phyloP scores from a whole-genome alignment of 208 protist species.

The Endotrypanum monterogeii region DNA sequence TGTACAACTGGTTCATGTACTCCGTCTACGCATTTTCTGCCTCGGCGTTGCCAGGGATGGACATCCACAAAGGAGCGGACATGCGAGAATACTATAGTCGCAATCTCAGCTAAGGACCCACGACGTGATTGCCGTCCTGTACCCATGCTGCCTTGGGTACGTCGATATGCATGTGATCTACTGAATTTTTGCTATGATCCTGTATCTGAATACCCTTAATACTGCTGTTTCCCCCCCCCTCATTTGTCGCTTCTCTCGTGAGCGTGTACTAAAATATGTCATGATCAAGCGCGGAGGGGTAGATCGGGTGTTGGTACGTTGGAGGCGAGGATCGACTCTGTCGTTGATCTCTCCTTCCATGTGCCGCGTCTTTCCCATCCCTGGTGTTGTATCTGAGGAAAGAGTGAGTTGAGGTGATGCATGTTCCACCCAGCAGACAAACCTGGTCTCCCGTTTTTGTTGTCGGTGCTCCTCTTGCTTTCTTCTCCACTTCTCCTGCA shows the following conservation, averaged over 20 bases:
- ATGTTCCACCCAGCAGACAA: not conserved
- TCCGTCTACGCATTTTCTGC: conserved; percentile 35
- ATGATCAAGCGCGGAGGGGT: not conserved
- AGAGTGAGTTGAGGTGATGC: not conserved
- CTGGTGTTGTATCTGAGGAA: not conserved
- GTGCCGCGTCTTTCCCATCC: not conserved
- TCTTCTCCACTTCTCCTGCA: not conserved
- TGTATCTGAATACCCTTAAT: not conserved
- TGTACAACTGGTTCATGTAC: conserved; percentile 57
- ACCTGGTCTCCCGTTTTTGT: not conserved
- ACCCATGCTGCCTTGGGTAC: not conserved
- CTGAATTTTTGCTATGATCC: not conserved
- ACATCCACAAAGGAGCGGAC: conserved; percentile 16
- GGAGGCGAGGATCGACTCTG: not conserved
- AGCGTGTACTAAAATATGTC: not conserved
- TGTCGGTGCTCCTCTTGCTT: not conserved
- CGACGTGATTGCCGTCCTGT: not conserved
- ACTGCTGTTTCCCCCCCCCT: not conserved
- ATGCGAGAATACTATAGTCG: conserved; percentile 35
- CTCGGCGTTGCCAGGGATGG: conserved; percentile 13
- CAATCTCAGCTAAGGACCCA: not conserved
- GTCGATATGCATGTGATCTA: not conserved
- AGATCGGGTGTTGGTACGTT: not conserved
- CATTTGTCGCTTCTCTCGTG: not conserved
- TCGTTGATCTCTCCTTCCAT: not conserved